phyloP scores from a whole-genome alignment of 2,329 filamentous ascomycete species.

The Alternaria sp. region DNA sequence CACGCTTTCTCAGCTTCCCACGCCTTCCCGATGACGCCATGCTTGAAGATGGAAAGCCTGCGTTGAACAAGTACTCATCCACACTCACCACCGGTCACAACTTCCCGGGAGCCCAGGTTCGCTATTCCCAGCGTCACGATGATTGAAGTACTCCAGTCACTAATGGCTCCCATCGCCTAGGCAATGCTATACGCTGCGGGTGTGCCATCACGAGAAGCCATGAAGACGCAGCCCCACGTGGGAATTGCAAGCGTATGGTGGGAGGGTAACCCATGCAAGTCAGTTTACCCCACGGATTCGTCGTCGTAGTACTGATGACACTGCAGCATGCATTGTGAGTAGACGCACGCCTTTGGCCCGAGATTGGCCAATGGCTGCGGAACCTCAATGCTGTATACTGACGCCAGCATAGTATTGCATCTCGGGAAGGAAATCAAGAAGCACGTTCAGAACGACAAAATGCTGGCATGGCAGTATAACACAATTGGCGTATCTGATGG shows the following conservation, averaged over 20 bases:
- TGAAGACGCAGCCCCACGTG: constrained; percentile 91
- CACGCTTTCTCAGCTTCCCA: constrained; percentile 65
- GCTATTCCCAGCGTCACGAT: constrained; percentile 16
- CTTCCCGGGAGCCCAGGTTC: constrained; percentile 86
- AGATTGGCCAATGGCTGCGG: constrained; percentile 16
- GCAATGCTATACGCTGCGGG: constrained; percentile 96
- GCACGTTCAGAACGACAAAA: constrained; percentile 78
- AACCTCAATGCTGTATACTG: constrained; percentile 26
- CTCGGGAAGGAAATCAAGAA: constrained; percentile 88
- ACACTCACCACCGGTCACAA: constrained; percentile 85
- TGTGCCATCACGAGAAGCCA: constrained; percentile 80
- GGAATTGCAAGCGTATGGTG: constrained; percentile 94
- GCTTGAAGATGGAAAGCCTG: constrained; percentile 65
- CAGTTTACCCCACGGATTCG: constrained; percentile 51
- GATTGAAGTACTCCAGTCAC: constrained; percentile 7
- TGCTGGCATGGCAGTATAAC: constrained; percentile 95
- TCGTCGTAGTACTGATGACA: constrained; percentile 34
- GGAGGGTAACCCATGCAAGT: constrained; percentile 98
- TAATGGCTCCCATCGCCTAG: constrained; percentile 55
- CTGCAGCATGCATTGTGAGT: constrained; percentile 60
- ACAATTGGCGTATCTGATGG: constrained; percentile 89
- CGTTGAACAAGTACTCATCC: constrained; percentile 85
- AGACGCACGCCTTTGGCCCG: constrained; percentile 10
- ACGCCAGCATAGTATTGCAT: constrained; percentile 71
- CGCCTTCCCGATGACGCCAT: constrained; percentile 62